phyloP scores from a whole-genome alignment of 768 basidiomycete genomes.

The Leccinum longicurvipes region DNA sequence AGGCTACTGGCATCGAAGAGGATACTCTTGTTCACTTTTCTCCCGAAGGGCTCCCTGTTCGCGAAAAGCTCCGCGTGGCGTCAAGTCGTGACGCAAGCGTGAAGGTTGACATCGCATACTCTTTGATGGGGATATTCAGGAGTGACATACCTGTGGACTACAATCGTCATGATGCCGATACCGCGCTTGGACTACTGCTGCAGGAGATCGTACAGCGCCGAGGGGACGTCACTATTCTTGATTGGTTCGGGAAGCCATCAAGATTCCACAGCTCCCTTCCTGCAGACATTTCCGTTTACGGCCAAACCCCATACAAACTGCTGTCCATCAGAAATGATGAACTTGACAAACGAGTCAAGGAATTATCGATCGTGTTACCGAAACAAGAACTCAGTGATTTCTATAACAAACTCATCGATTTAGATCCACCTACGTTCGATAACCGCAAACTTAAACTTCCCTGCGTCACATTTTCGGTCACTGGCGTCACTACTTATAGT shows the following conservation, averaged over 20 bases:
- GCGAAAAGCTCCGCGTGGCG: slow-evolving; percentile 11
- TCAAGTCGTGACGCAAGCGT: slow-evolving; percentile 8
- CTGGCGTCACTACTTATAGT: not conserved
- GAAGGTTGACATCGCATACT: slow-evolving; percentile 9
- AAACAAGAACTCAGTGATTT: not conserved
- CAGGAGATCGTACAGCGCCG: slow-evolving; percentile 12
- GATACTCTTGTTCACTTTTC: slow-evolving; percentile 1
- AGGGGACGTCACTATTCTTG: slow-evolving; percentile 13
- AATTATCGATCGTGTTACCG: not conserved
- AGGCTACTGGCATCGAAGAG: not conserved
- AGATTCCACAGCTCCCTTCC: slow-evolving; percentile 15
- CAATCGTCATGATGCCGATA: not conserved
- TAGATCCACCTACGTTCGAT: not conserved
- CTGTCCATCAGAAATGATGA: not conserved
- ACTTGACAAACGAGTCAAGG: not conserved
- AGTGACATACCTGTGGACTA: slow-evolving; percentile 9
- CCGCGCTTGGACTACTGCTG: slow-evolving; percentile 11
- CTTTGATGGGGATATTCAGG: slow-evolving; percentile 13
- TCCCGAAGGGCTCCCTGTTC: slow-evolving; percentile 1
- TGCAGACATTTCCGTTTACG: slow-evolving; percentile 12
- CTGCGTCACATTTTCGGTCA: slow-evolving; percentile 9
- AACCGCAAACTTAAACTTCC: slow-evolving; percentile 8
- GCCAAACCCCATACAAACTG: not conserved
- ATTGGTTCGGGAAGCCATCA: slow-evolving; percentile 19
- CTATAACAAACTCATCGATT: not conserved